Base-by-base conservation (phyloP, 2,329 filamentous ascomycete species). In the Colletotrichum tropicale region DNA sequence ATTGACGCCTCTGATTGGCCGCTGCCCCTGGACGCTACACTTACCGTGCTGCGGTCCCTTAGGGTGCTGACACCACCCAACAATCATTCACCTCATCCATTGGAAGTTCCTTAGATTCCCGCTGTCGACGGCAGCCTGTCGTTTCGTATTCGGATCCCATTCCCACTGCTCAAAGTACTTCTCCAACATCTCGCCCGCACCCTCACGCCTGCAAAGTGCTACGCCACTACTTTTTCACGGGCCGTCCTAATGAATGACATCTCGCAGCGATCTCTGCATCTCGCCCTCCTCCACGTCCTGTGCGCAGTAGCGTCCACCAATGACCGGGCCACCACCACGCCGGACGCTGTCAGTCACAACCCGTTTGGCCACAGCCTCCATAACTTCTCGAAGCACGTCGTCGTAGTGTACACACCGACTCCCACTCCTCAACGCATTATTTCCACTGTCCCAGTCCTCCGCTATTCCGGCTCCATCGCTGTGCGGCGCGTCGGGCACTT, bases 101-200 rank as follows among this genome's bases (percentile, higher is more conserved):
- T 52, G 43, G 43, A 52, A 24, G 43, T 52, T 24, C 43, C n/a
- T 30, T 58, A 58, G 52, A 66, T 66, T 66, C 62, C 36, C 62
- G 62, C 26, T n/a, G 34, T 66, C 16, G 62, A 66, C 24, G 16
- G 13, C 61, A 15, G 38, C 13, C 21, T 28, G 13, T 7, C 24
- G n/a, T 36, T 60, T 70, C 70, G 66, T 73, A 73, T 73, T 73
- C 65, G 70, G 65, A 15, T 73, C 43, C 43, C 8, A n/a, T 52
- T 21, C n/a, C 43, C 12, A 21, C n/a, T 52, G 43, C n/a, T 10
- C 36, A 18, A 69, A 67, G 65, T 43, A 32, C n/a, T 18, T 28
- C n/a, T 43, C 65, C n/a, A 61, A 58, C 64, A 61, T 30, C 30
- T 18, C 30, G 26, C 38, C 4, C 18, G n/a, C 16, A 10, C 10